Evolutionary conservation across 208 protist genomes (phyloP).

Genomic region (Trypanosoma lewisi): DNA sequence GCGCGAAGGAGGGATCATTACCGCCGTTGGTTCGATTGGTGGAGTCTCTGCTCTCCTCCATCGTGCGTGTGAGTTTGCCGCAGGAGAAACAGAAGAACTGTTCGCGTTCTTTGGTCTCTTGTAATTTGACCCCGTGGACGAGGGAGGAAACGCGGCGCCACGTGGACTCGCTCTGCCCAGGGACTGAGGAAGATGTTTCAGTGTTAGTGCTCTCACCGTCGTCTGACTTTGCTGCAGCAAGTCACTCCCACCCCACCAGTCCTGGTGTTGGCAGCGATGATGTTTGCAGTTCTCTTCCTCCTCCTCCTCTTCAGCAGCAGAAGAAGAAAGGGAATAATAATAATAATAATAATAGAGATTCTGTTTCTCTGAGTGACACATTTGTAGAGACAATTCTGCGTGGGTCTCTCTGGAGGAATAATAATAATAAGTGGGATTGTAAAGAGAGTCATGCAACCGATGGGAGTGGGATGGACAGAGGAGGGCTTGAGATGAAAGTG

Average conservation of each 20-base stretch:
- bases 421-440: neutral
- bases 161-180: neutral
- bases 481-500: neutral
- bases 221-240: neutral
- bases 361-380: constrained; percentile 4
- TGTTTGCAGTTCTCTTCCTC: neutral
- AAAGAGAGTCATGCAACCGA: neutral
- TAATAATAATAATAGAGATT: neutral
- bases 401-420: constrained; percentile 12
- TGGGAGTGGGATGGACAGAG: neutral
- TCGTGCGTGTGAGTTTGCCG: constrained; percentile 8
- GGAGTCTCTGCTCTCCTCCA: constrained; percentile 11
- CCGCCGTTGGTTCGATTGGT: constrained; percentile 10
- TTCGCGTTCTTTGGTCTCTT: neutral
- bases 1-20: no score
- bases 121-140: neutral
- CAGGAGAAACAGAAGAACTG: neutral
- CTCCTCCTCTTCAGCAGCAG: no score
- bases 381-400: constrained; percentile 15
- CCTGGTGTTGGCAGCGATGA: neutral
- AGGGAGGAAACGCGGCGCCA: constrained; percentile 8
- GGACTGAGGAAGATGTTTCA: constrained; percentile 1
- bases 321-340: no score
- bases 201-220: neutral
- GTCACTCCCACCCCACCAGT: no score